These are phyloP conservation scores for Diplodia intermedia DNA, from an alignment of 2,329 filamentous ascomycete genomes.

Conservation along the genomic window DNA sequence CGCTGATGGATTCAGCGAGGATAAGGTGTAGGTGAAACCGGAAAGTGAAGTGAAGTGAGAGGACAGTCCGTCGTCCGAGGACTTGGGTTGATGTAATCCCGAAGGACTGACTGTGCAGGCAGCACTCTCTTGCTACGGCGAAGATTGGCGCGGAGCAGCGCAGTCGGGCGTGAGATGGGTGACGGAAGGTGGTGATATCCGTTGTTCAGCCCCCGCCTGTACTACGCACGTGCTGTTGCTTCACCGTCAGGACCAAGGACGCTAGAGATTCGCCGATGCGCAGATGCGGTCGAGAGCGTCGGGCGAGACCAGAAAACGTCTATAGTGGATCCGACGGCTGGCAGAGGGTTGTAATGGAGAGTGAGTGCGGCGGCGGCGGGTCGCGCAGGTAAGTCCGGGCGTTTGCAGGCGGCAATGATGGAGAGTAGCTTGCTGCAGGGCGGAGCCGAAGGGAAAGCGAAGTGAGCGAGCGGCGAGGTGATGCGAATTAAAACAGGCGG, in stretches of 20 bases:
- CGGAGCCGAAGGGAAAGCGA: slow-evolving; percentile 24
- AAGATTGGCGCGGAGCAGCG: too few species aligned
- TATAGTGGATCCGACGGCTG: neutral
- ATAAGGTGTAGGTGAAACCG: neutral
- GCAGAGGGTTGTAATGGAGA: neutral
- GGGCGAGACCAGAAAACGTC: neutral
- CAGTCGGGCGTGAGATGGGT: neutral
- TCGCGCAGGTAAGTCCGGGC: slow-evolving; percentile 11
- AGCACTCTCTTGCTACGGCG: neutral
- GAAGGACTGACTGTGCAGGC: neutral
- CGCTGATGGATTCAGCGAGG: neutral
- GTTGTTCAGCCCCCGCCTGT: slow-evolving; percentile 4
- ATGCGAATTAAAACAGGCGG: slow-evolving; percentile 31
- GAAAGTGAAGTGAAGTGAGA: neutral
- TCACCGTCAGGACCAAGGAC: neutral
- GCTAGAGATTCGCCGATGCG: neutral
- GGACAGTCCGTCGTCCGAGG: neutral
- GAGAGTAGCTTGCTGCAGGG: slow-evolving; percentile 17
- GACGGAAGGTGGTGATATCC: slow-evolving; percentile 9
- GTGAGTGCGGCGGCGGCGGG: neutral
- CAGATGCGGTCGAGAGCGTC: neutral
- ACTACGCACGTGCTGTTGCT: slow-evolving; percentile 14
- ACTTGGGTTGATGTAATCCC: slow-evolving; percentile 1
- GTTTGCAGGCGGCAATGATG: slow-evolving; percentile 14
- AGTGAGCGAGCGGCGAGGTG: slow-evolving; percentile 22